These are phyloP conservation scores for Penicillium sclerotigenum DNA, from an alignment of 2,329 filamentous ascomycete genomes.

Conservation along the genomic window DNA sequence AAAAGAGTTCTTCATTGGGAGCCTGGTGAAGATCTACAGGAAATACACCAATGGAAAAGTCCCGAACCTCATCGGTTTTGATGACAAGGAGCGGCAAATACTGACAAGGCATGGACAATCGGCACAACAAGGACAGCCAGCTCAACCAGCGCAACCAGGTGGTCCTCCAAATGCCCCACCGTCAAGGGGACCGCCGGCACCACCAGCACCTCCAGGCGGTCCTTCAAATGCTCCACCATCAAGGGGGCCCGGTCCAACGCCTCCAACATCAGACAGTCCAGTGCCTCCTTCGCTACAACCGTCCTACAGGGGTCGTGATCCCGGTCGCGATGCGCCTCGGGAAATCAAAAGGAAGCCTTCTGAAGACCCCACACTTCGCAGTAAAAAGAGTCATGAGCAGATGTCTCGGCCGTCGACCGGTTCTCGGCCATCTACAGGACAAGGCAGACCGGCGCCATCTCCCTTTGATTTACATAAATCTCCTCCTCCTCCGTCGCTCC, in stretches of 20 bases:
- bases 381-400: slow-evolving; percentile 42
- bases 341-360: slow-evolving; percentile 33
- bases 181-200: slow-evolving; percentile 19
- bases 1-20: slow-evolving; percentile 98
- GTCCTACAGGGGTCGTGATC: slow-evolving; percentile 31
- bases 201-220: slow-evolving; percentile 4
- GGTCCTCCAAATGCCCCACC: slow-evolving; percentile 16
- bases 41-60: slow-evolving; percentile 89
- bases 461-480: slow-evolving; percentile 22
- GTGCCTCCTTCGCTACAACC: slow-evolving; percentile 24
- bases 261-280: slow-evolving; percentile 4
- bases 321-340: slow-evolving; percentile 38
- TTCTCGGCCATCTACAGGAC: slow-evolving; percentile 19
- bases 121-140: slow-evolving; percentile 5
- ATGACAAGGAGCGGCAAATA: slow-evolving; percentile 71
- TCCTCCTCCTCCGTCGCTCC: slow-evolving; percentile 14
- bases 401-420: slow-evolving; percentile 38
- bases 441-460: slow-evolving; percentile 30
- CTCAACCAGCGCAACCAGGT: slow-evolving; percentile 3
- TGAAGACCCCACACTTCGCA: slow-evolving; percentile 38
- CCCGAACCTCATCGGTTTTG: slow-evolving; percentile 79
- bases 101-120: slow-evolving; percentile 56
- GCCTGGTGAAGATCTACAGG: slow-evolving; percentile 89
- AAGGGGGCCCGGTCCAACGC: slow-evolving; percentile 23
- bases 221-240: slow-evolving; percentile 19